Conservation (phyloP, 768 basidiomycete species). For the Kwoniella dejecticola region DNA sequence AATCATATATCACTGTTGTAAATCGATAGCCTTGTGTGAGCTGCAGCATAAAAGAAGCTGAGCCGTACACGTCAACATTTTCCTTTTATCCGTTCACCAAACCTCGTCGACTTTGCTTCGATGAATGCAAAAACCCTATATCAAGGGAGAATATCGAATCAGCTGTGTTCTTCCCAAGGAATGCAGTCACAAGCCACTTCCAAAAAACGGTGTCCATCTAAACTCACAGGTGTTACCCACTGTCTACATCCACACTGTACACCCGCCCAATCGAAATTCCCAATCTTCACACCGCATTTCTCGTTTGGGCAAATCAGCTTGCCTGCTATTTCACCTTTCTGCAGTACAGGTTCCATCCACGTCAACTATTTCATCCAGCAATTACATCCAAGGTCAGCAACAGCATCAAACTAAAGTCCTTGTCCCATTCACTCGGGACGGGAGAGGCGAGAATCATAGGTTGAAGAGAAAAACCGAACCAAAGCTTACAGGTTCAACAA, state of each 20-base stretch:
- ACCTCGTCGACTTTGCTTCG: slow-evolving; percentile 65
- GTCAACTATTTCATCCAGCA: slow-evolving; percentile 64
- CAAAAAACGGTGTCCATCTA: no score
- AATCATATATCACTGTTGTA: no score
- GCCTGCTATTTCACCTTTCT: slow-evolving; percentile 74
- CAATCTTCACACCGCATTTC: slow-evolving; percentile 86
- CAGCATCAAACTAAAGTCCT: no score
- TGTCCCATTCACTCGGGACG: no score
- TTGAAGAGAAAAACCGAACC: neutral
- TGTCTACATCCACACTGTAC: slow-evolving; percentile 85
- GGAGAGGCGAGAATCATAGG: no score
- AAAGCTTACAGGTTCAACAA: slow-evolving; percentile 82
- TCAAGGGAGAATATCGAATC: neutral
- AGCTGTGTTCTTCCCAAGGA: no score
- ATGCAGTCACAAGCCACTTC: no score
- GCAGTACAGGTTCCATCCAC: slow-evolving; percentile 89
- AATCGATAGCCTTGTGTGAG: no score
- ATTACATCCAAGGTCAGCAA: no score
- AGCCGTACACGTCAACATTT: neutral
- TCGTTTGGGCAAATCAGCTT: slow-evolving; percentile 91
- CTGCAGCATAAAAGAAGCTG: no score
- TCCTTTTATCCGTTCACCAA: slow-evolving; percentile 28
- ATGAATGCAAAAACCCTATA: slow-evolving; percentile 63
- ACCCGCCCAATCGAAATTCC: slow-evolving; percentile 97
- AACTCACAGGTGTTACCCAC: slow-evolving; percentile 85